Conservation (phyloP, 345 rosid genomes). For the Acer yangbiense region DNA sequence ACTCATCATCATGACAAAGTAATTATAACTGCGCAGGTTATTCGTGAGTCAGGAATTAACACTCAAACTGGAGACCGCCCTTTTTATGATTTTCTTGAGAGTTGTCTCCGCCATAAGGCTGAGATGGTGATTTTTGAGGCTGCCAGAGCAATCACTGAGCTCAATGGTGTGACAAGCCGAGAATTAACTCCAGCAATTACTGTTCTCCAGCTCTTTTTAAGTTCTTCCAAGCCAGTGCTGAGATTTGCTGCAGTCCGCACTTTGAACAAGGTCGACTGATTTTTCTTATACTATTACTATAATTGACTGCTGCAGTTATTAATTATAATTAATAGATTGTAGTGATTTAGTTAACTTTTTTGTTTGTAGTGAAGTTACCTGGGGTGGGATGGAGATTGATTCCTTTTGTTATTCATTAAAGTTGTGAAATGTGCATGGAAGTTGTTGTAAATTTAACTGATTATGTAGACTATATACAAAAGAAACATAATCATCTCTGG, state of each 20-base stretch:
- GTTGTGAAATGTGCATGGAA: neutral
- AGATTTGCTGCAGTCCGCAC: conserved; percentile 99
- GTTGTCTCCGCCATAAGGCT: conserved; percentile 95
- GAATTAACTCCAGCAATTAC: conserved; percentile 98
- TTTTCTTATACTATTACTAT: conserved; percentile 2
- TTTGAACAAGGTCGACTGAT: conserved; percentile 73
- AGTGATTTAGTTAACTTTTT: neutral
- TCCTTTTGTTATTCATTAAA: neutral
- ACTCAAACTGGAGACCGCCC: conserved; percentile 90
- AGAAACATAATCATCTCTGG: neutral
- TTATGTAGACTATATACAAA: neutral
- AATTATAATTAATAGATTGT: neutral
- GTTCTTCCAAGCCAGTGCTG: conserved; percentile 94
- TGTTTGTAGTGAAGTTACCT: neutral
- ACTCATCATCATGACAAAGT: conserved; percentile 11
- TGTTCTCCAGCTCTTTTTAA: conserved; percentile 94
- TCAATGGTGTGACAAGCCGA: conserved; percentile 85
- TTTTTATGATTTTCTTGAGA: conserved; percentile 92
- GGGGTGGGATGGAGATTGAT: neutral
- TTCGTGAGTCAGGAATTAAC: conserved; percentile 73
- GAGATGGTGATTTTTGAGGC: conserved; percentile 99
- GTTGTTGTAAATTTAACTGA: neutral
- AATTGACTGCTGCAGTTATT: neutral
- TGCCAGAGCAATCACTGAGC: conserved; percentile 99
- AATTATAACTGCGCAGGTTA: conserved; percentile 56